Conservation (phyloP, 345 rosid species). For the Arabidopsis thaliana region DNA sequence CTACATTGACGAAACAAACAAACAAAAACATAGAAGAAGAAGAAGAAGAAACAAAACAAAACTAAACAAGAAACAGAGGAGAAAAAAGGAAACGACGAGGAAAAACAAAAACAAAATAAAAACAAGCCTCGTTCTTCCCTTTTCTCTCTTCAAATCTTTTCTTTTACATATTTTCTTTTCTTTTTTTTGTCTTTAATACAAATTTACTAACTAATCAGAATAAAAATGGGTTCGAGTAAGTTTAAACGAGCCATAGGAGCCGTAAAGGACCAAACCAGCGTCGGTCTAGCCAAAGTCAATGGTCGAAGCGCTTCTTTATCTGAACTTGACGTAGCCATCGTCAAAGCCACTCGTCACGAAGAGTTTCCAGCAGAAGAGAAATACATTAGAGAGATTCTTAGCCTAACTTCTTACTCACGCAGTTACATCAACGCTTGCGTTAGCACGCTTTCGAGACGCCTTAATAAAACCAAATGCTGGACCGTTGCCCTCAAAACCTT, state of each 20-base stretch:
- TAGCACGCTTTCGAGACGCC: constrained; percentile 60
- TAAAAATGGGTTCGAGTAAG: constrained; percentile 76
- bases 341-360: constrained; percentile 89
- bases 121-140: constrained; percentile 41
- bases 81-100: constrained; percentile 48
- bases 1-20: constrained; percentile 31
- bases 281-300: constrained; percentile 80
- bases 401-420: constrained; percentile 74
- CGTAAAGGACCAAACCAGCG: constrained; percentile 91
- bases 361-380: constrained; percentile 85
- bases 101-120: constrained; percentile 34
- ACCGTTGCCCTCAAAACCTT: constrained; percentile 85
- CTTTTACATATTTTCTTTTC: background rate
- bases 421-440: constrained; percentile 62
- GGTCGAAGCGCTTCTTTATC: constrained; percentile 66
- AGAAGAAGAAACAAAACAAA: constrained; percentile 12
- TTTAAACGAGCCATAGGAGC: constrained; percentile 76
- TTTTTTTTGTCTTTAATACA: background rate
- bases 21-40: constrained; percentile 11
- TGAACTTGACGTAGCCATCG: constrained; percentile 83
- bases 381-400: constrained; percentile 71
- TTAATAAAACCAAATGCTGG: constrained; percentile 87
- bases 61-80: constrained; percentile 33
- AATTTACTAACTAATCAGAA: background rate
- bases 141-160: constrained; percentile 44